Evolutionary conservation across 2,329 filamentous ascomycete species (phyloP).

Genomic region (Phialocephala sp.): DNA sequence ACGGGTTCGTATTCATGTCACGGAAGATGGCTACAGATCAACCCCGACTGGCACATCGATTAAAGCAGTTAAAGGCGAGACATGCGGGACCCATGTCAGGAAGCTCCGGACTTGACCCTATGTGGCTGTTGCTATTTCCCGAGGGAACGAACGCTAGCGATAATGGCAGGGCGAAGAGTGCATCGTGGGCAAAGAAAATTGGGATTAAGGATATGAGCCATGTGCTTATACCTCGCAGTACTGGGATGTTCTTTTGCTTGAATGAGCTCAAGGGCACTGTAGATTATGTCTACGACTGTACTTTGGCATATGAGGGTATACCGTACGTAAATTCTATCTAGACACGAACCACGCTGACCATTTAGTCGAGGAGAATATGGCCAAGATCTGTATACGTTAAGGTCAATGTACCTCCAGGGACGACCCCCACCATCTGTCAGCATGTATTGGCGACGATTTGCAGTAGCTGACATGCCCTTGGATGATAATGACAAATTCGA

Average conservation of each 20-base stretch:
- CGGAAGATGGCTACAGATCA: slow-evolving; percentile 85
- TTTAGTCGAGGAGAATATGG: slow-evolving; percentile 73
- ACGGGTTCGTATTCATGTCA: slow-evolving; percentile 91
- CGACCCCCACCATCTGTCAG: slow-evolving; percentile 93
- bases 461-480: slow-evolving; percentile 79
- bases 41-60: slow-evolving; percentile 73
- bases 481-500: slow-evolving; percentile 78
- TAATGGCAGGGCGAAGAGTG: slow-evolving; percentile 73
- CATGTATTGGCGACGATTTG: slow-evolving; percentile 93
- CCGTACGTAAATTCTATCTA: slow-evolving; percentile 64
- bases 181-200: slow-evolving; percentile 77
- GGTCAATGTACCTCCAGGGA: slow-evolving; percentile 87
- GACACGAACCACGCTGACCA: slow-evolving; percentile 11
- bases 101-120: slow-evolving; percentile 68
- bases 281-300: slow-evolving; percentile 90
- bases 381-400: slow-evolving; percentile 88
- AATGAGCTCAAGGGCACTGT: slow-evolving; percentile 75
- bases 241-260: slow-evolving; percentile 79
- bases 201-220: slow-evolving; percentile 76
- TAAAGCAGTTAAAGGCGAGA: slow-evolving; percentile 69
- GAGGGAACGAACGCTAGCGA: slow-evolving; percentile 83
- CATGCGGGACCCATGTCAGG: slow-evolving; percentile 60
- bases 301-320: slow-evolving; percentile 92
- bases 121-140: slow-evolving; percentile 90
- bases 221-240: slow-evolving; percentile 78